These are phyloP conservation scores for Globisporangium emineosum DNA, from an alignment of 352 stramenopile genomes.

Conservation along the genomic window DNA sequence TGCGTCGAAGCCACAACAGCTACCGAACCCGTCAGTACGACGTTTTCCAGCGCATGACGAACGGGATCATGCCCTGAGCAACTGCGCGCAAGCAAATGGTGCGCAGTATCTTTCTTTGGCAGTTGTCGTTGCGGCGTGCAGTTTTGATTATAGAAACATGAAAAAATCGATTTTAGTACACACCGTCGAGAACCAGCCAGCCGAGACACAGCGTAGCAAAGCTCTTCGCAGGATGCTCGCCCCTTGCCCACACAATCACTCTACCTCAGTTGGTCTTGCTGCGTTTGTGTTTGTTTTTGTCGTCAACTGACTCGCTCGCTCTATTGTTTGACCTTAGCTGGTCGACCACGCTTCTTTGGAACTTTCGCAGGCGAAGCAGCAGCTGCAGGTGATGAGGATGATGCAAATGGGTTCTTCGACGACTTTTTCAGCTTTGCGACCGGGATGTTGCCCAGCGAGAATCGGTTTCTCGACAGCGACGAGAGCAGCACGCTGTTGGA, in stretches of 20 bases:
- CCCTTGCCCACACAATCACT: background rate
- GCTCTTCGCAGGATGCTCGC: background rate
- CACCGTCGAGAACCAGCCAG: background rate
- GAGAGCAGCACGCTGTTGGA: slow-evolving; percentile 62
- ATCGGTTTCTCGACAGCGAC: slow-evolving; percentile 64
- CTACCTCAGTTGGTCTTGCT: background rate
- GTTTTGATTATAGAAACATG: slow-evolving; percentile 11
- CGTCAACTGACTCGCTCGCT: background rate
- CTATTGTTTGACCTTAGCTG: slow-evolving; percentile 30
- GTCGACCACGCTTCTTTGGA: slow-evolving; percentile 24
- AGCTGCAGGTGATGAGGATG: slow-evolving; percentile 6
- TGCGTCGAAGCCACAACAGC: slow-evolving; percentile 88
- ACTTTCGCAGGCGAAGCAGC: slow-evolving; percentile 13
- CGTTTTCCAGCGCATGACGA: slow-evolving; percentile 91
- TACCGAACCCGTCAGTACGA: slow-evolving; percentile 91
- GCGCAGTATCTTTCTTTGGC: slow-evolving; percentile 7
- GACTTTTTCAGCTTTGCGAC: slow-evolving; percentile 82
- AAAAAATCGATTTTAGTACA: slow-evolving; percentile 2
- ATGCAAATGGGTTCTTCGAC: slow-evolving; percentile 72
- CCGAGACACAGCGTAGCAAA: background rate
- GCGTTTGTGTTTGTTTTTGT: background rate
- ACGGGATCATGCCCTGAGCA: slow-evolving; percentile 81
- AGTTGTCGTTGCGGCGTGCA: background rate
- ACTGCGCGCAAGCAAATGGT: background rate
- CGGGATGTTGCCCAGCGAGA: slow-evolving; percentile 71